Evolutionary conservation across 345 rosid genomes (phyloP).

Genomic region (Eucalyptus brandiana): DNA sequence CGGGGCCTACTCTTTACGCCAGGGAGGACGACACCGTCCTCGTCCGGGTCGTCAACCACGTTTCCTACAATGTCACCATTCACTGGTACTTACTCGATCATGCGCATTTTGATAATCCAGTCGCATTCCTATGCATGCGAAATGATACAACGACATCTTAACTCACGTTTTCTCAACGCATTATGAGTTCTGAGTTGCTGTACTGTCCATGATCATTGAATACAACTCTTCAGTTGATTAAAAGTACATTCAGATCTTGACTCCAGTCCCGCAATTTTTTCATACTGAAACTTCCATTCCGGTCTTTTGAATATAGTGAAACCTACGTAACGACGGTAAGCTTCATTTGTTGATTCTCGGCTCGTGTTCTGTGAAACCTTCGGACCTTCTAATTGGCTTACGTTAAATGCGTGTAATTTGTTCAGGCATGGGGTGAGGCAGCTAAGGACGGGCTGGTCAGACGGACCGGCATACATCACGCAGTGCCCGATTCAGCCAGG

Average conservation of each 20-base stretch:
- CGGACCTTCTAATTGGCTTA: neutral
- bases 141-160: neutral
- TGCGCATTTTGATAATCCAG: neutral
- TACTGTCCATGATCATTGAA: neutral
- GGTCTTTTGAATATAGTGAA: neutral
- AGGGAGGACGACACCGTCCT: conserved; percentile 59
- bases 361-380: neutral
- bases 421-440: conserved; percentile 75
- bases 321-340: neutral
- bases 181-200: neutral
- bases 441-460: conserved; percentile 58
- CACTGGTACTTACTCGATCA: conserved; percentile 34
- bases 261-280: neutral
- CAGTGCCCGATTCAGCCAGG: conserved; percentile 65
- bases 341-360: neutral
- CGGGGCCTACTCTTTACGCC: conserved; percentile 65
- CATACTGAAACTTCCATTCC: neutral
- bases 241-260: neutral
- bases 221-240: neutral
- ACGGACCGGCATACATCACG: conserved; percentile 68
- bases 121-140: neutral
- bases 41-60: conserved; percentile 44
- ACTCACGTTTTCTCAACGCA: neutral
- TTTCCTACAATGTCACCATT: conserved; percentile 45
- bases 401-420: neutral